These are phyloP conservation scores for Wickerhamiella spandovensis DNA, from an alignment of 805 yeast genomes.

Conservation along the genomic window DNA sequence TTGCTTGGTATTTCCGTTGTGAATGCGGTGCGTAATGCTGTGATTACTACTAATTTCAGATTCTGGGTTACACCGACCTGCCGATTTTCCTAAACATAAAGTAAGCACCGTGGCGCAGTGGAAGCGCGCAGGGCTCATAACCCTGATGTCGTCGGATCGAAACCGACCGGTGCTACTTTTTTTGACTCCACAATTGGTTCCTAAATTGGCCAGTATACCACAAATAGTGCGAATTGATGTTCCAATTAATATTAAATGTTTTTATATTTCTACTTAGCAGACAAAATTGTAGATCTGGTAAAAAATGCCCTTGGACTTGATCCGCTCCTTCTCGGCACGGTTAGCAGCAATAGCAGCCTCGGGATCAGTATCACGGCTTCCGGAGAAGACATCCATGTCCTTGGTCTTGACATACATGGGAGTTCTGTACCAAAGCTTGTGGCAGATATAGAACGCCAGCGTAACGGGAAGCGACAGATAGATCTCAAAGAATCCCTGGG, in stretches of 20 bases:
- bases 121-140: conserved; percentile 96
- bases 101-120: conserved; percentile 36
- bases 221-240: too few species aligned
- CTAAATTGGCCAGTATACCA: too few species aligned
- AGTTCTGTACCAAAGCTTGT: conserved; percentile 35
- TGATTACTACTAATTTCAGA: neutral
- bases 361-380: conserved; percentile 44
- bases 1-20: too few species aligned
- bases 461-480: conserved; percentile 38
- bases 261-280: neutral
- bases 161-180: conserved; percentile 66
- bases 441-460: conserved; percentile 34
- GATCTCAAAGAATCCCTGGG: conserved; percentile 35
- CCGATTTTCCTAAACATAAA: neutral
- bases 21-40: neutral
- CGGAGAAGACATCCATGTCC: conserved; percentile 49
- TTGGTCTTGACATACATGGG: conserved; percentile 30
- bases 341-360: conserved; percentile 41
- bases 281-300: neutral
- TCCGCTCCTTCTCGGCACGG: conserved; percentile 36
- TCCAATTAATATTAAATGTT: too few species aligned
- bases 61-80: neutral
- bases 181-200: conserved; percentile 6
- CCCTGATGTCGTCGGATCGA: conserved; percentile 92
- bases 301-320: conserved; percentile 23